Percentiles rank a stretch among this genome's conserved stretches.
phyloP scores from a whole-genome alignment of 2,329 filamentous ascomycete species.

The Fusarium sp. region DNA sequence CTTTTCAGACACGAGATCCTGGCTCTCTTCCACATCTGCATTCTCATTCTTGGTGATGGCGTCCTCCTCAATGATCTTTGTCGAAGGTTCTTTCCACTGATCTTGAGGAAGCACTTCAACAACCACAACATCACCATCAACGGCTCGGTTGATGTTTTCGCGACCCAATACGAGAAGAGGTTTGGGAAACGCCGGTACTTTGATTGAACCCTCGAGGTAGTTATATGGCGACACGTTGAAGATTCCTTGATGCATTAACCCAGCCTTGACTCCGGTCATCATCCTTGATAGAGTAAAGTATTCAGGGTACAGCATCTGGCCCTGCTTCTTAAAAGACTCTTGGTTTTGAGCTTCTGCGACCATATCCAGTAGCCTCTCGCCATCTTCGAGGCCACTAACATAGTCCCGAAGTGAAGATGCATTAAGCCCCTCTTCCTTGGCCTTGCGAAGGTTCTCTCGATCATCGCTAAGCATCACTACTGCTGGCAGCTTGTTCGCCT shows the following conservation, averaged over 20 bases:
- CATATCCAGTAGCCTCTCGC: conserved; percentile 90
- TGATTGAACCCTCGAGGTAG: conserved; percentile 92
- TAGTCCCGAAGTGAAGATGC: conserved; percentile 79
- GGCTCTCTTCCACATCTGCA: conserved; percentile 81
- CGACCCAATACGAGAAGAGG: conserved; percentile 87
- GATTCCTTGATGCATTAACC: conserved; percentile 89
- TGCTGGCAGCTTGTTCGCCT: conserved; percentile 71
- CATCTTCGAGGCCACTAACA: conserved; percentile 84
- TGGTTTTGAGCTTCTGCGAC: conserved; percentile 82
- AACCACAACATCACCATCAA: conserved; percentile 92
- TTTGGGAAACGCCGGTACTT: conserved; percentile 90
- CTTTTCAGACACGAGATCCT: conserved; percentile 84
- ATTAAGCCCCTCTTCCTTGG: conserved; percentile 77
- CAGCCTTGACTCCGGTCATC: conserved; percentile 91
- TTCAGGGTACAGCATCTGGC: conserved; percentile 84
- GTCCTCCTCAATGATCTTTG: conserved; percentile 95
- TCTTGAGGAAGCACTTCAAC: conserved; percentile 93
- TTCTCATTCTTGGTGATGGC: conserved; percentile 92
- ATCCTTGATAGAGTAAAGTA: conserved; percentile 90
- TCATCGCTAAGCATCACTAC: conserved; percentile 97
- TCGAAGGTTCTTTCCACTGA: conserved; percentile 96
- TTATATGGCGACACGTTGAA: conserved; percentile 99
- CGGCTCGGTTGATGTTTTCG: conserved; percentile 94
- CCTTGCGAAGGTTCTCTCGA: conserved; percentile 84
- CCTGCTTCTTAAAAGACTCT: conserved; percentile 69